Conservation (phyloP, 2,329 filamentous ascomycete genomes). For the Beauveria medogensis region DNA sequence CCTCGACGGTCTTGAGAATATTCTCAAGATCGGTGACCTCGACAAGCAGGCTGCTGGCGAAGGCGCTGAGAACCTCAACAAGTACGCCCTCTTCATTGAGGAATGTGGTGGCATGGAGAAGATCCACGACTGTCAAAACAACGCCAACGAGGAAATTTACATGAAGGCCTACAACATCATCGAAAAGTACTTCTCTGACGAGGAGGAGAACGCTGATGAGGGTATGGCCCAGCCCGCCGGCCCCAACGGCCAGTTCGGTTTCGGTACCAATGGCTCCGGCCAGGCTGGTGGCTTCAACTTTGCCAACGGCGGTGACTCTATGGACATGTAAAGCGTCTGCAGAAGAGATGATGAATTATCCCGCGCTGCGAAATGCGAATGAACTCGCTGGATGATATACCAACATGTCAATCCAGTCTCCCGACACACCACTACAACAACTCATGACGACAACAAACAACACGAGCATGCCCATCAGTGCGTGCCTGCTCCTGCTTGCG, state of each 20-base stretch:
- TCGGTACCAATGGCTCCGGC: slow-evolving; percentile 55
- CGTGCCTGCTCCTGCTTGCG: background rate
- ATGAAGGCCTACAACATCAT: slow-evolving; percentile 99
- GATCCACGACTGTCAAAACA: slow-evolving; percentile 99
- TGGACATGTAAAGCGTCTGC: slow-evolving; percentile 50
- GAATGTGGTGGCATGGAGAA: slow-evolving; percentile 99
- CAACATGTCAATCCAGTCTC: slow-evolving; percentile 1
- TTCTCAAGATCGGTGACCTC: slow-evolving; percentile 97
- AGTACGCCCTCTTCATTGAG: slow-evolving; percentile 95
- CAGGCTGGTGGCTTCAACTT: slow-evolving; percentile 91
- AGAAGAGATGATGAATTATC: background rate
- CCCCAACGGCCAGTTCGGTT: slow-evolving; percentile 67
- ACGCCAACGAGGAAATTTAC: slow-evolving; percentile 99
- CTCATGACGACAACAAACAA: slow-evolving; percentile 6
- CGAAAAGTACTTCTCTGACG: slow-evolving; percentile 99
- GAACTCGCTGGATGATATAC: background rate
- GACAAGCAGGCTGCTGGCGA: slow-evolving; percentile 85
- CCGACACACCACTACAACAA: background rate
- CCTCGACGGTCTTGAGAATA: slow-evolving; percentile 95
- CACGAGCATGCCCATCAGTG: background rate
- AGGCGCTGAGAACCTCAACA: slow-evolving; percentile 76
- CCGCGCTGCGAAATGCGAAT: slow-evolving; percentile 1
- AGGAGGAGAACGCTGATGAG: slow-evolving; percentile 88
- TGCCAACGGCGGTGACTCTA: slow-evolving; percentile 59
- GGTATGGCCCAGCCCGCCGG: slow-evolving; percentile 62